Percentiles rank a stretch among this genome's conserved stretches.
These are phyloP conservation scores for Lachnellula cervina DNA, from an alignment of 2,329 filamentous ascomycete species.

Conservation along the genomic window DNA sequence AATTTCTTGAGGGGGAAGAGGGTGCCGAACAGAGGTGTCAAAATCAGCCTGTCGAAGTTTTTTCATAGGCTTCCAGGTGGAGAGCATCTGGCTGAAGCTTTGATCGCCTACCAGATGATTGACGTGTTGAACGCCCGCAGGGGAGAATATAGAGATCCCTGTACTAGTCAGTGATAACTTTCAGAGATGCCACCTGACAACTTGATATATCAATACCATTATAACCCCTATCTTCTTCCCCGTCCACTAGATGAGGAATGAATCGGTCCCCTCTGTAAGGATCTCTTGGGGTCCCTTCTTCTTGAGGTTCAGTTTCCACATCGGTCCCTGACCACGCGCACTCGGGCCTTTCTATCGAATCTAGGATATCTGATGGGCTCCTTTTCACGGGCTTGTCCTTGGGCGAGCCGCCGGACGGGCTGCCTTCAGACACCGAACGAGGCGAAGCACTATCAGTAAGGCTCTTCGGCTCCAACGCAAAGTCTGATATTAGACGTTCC, in stretches of 20 bases:
- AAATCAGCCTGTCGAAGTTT: constrained; percentile 3
- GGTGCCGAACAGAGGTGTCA: constrained; percentile 4
- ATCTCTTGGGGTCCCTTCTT: neutral
- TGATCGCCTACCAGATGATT: constrained; percentile 13
- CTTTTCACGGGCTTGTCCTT: constrained; percentile 1
- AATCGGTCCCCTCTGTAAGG: constrained; percentile 1
- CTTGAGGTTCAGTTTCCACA: neutral
- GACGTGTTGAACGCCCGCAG: constrained; percentile 9
- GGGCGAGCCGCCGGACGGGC: neutral
- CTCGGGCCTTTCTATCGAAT: constrained; percentile 5
- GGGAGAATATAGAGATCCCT: constrained; percentile 13
- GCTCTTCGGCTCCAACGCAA: constrained; percentile 1
- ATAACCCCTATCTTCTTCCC: neutral
- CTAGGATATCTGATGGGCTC: neutral
- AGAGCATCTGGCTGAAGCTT: constrained; percentile 9
- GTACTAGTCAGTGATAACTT: neutral
- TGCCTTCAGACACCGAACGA: constrained; percentile 6
- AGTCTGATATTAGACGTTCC: constrained; percentile 14
- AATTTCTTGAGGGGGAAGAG: constrained; percentile 4
- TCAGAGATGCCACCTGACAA: too few relatives aligned
- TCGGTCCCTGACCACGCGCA: constrained; percentile 1
- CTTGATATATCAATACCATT: neutral
- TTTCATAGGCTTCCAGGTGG: neutral
- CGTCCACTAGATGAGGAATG: neutral
- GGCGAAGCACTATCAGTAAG: constrained; percentile 2